phyloP scores from a whole-genome alignment of 768 basidiomycete species.

The Naganishia randhawae region DNA sequence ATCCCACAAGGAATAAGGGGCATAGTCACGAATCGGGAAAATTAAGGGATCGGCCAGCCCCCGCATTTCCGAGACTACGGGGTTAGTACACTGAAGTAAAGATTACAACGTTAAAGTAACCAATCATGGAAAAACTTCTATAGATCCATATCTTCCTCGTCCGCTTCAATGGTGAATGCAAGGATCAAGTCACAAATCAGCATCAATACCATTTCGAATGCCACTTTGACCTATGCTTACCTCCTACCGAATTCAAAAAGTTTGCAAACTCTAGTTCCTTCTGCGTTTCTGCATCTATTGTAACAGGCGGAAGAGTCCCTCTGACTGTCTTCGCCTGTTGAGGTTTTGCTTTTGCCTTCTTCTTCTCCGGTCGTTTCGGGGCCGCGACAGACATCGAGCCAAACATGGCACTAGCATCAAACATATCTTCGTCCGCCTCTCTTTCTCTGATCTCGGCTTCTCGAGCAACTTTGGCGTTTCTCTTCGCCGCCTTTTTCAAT shows the following conservation, averaged over 20 bases:
- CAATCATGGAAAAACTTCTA: constrained; percentile 8
- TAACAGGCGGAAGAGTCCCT: constrained; percentile 27
- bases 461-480: constrained; percentile 30
- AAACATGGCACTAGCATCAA: constrained; percentile 31
- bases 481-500: constrained; percentile 45
- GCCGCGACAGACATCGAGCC: constrained; percentile 51
- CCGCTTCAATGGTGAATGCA: not conserved
- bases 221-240: constrained; percentile 30
- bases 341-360: constrained; percentile 51
- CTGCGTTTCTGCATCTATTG: constrained; percentile 42
- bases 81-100: not conserved
- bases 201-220: not conserved
- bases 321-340: constrained; percentile 41
- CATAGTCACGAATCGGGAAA: too few relatives aligned
- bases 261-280: constrained; percentile 46
- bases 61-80: too few relatives aligned
- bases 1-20: too few relatives aligned
- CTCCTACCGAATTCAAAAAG: constrained; percentile 44
- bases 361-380: constrained; percentile 50
- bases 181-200: not conserved
- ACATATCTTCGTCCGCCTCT: constrained; percentile 40
- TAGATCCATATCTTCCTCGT: constrained; percentile 29
- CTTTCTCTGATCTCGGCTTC: constrained; percentile 39
- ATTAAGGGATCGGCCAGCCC: too few relatives aligned
- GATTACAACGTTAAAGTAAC: not conserved